Base-by-base conservation (phyloP, 345 rosid species). In the Lumnitzera littorea region DNA sequence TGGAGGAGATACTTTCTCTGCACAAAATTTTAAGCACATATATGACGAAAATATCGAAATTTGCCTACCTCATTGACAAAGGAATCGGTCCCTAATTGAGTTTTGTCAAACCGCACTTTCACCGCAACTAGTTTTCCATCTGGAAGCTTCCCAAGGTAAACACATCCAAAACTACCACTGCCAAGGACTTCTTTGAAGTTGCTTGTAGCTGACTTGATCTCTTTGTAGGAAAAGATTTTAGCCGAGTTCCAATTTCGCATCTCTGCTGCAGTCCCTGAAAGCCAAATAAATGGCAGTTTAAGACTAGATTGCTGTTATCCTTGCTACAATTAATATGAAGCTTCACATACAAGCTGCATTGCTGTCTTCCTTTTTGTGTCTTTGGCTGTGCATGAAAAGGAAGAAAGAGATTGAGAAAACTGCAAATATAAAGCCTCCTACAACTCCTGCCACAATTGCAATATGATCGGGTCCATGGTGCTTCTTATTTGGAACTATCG, bases 11-110 rank as follows among this genome's bases (percentile, higher is more conserved):
- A 29, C 43, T 36, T 0, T 4, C 43, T 36, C 11, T 36, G 43
- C 43, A 36, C 11, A 36, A 4, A 36, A 36, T 36, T 0, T 36
- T 36, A 36, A 36, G 43, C 43, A 36, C 43, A 36, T 36, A 27
- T 36, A 36, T 36, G 1, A 36, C 7, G 43, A 24, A 60, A 15
- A 7, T 50, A 11, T 12, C 31, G 27, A 11, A 29, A 50, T 0
- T 48, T 29, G 47, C 13, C 9, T 16, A 91, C 98, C 96, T 88
- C 96, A 60, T 91, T 91, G 58, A 86, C 74, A 64, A 88, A 91
- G 69, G 98, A 91, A 72, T 89, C 98, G 48, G 96, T 91, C 50
- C 98, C 95, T 24, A 91, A 84, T 77, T 89, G 96, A 71, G 82
- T 81, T 70, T 70, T 77, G 59, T 89, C 96, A 54, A 79, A 85